Conservation (phyloP, 2,329 filamentous ascomycete genomes). For the Zasmidium angulare region DNA sequence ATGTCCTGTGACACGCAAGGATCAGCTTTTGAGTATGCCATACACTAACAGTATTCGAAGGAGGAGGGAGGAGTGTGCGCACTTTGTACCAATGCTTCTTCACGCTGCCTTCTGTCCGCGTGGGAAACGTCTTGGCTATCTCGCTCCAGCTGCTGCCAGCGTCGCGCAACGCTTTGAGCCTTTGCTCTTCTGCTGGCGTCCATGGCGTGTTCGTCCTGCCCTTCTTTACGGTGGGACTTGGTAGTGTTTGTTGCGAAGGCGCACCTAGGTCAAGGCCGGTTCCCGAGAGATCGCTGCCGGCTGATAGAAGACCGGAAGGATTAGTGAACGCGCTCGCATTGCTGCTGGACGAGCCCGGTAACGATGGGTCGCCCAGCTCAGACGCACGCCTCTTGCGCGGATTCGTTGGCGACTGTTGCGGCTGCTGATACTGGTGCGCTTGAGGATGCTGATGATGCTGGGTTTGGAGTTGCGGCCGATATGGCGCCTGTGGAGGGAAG, state of each 20-base stretch:
- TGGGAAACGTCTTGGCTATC: constrained; percentile 97
- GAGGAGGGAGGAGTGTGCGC: constrained; percentile 23
- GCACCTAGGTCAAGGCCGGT: constrained; percentile 16
- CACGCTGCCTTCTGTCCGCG: constrained; percentile 91
- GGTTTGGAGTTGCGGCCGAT: constrained; percentile 31
- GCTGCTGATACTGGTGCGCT: constrained; percentile 36
- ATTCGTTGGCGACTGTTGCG: constrained; percentile 32
- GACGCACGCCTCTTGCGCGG: constrained; percentile 38
- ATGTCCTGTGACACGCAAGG: constrained; percentile 68
- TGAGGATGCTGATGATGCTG: constrained; percentile 40
- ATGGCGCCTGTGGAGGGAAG: constrained; percentile 30
- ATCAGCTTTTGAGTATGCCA: constrained; percentile 1
- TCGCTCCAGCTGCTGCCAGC: constrained; percentile 94
- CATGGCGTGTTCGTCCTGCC: constrained; percentile 98
- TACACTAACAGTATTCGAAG: neutral
- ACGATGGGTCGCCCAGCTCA: constrained; percentile 30
- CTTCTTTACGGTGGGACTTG: constrained; percentile 71
- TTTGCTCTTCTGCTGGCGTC: constrained; percentile 90
- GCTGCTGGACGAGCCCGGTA: constrained; percentile 32
- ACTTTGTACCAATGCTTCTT: constrained; percentile 99
- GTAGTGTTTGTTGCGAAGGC: constrained; percentile 37
- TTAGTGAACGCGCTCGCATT: constrained; percentile 30
- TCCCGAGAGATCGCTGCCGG: constrained; percentile 9
- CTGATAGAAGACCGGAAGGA: constrained; percentile 28
- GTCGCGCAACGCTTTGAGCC: constrained; percentile 92